phyloP scores from a whole-genome alignment of 1,284 basidiomycete species.

The Bjerkandera adusta region DNA sequence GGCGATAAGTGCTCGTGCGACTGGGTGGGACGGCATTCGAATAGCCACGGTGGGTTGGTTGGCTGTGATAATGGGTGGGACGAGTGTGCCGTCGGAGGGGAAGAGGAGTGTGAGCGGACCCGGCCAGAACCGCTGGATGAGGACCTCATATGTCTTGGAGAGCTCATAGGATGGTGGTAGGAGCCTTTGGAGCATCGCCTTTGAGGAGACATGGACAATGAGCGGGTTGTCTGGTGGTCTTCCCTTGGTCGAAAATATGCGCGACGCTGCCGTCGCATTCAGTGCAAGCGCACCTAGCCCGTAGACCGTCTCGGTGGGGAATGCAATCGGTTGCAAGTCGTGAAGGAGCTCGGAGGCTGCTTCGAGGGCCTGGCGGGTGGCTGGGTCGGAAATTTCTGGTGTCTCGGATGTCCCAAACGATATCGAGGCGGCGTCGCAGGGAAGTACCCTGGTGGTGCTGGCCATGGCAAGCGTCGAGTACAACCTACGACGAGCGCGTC shows the following conservation, averaged over 20 bases:
- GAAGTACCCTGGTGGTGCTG: conserved; percentile 23
- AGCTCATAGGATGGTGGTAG: conserved; percentile 64
- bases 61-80: conserved; percentile 75
- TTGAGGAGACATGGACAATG: conserved; percentile 94
- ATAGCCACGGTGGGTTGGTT: conserved; percentile 85
- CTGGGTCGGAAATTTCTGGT: conserved; percentile 21
- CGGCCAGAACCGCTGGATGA: conserved; percentile 92
- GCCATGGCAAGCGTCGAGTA: conserved; percentile 18
- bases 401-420: conserved; percentile 22
- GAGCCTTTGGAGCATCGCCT: conserved; percentile 75
- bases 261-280: conserved; percentile 58
- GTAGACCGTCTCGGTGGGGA: conserved; percentile 99
- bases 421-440: conserved; percentile 26
- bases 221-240: conserved; percentile 95
- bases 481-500: conserved; percentile 1
- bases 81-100: conserved; percentile 58
- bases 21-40: conserved; percentile 92
- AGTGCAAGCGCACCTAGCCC: conserved; percentile 91
- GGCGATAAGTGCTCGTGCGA: conserved; percentile 89
- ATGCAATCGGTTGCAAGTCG: conserved; percentile 57
- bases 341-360: conserved; percentile 26
- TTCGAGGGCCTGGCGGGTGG: conserved; percentile 24
- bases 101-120: conserved; percentile 93
- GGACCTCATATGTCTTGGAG: conserved; percentile 61
- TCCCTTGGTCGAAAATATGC: conserved; percentile 90